Percentiles rank a stretch among this genome's conserved stretches.
These are phyloP conservation scores for Tricholoma furcatifolium DNA, from an alignment of 768 basidiomycete genomes.

Conservation along the genomic window DNA sequence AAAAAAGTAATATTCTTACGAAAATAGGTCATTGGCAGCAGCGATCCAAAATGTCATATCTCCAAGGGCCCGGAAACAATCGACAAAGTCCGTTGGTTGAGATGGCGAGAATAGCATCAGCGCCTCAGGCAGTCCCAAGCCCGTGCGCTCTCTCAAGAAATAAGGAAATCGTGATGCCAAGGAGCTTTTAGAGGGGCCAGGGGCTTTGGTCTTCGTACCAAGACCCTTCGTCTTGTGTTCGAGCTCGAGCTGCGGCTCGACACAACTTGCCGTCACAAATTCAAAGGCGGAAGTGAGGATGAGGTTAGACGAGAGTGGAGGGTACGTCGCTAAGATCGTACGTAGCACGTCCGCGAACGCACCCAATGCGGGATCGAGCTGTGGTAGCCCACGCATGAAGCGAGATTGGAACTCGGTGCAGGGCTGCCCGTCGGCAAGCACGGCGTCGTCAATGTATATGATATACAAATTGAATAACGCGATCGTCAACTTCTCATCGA, in stretches of 20 bases:
- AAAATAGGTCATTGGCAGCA: constrained; percentile 6
- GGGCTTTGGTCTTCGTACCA: background rate
- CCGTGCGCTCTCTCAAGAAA: constrained; percentile 5
- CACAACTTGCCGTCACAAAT: constrained; percentile 4
- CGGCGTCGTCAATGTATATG: constrained; percentile 12
- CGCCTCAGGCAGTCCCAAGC: constrained; percentile 4
- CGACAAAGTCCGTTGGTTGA: background rate
- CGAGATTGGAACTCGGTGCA: constrained; percentile 12
- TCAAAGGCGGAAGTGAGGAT: constrained; percentile 11
- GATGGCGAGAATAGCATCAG: constrained; percentile 6
- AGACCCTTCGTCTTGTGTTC: background rate
- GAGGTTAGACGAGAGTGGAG: constrained; percentile 5
- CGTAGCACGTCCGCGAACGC: constrained; percentile 7
- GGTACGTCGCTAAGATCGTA: constrained; percentile 8
- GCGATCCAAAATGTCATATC: constrained; percentile 12
- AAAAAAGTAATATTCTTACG: background rate
- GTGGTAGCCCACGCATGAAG: constrained; percentile 10
- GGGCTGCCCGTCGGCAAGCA: background rate
- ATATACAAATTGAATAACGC: constrained; percentile 20
- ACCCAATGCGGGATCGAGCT: constrained; percentile 12
- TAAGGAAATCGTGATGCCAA: constrained; percentile 1
- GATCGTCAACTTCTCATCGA: constrained; percentile 15
- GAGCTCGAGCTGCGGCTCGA: constrained; percentile 1
- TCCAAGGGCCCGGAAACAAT: constrained; percentile 5
- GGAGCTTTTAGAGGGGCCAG: too few species aligned